These are phyloP conservation scores for Umbelopsis isabellina DNA, from an alignment of 192 early-diverging fungal species.

Conservation along the genomic window DNA sequence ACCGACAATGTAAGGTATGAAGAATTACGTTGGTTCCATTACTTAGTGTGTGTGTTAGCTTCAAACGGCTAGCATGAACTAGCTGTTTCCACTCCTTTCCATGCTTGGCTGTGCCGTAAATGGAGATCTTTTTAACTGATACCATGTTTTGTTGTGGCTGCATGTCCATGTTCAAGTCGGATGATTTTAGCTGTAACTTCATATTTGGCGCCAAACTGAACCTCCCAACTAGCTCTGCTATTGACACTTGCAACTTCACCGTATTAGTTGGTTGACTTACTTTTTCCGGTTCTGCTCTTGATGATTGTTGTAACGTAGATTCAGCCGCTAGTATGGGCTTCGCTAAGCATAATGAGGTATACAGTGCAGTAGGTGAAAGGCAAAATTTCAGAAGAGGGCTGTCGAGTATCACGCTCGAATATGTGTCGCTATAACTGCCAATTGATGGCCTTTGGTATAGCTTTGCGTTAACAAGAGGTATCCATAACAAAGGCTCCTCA, in stretches of 20 bases:
- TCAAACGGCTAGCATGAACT: background rate
- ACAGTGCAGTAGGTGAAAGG: too few relatives aligned
- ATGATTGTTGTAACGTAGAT: too few relatives aligned
- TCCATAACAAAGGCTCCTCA: background rate
- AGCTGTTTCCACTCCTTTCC: conserved; percentile 3
- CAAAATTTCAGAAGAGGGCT: too few relatives aligned
- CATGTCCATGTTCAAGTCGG: background rate
- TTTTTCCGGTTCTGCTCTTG: too few relatives aligned
- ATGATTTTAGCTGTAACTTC: background rate
- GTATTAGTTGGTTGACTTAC: too few relatives aligned
- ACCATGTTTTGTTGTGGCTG: conserved; percentile 1
- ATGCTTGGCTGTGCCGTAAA: background rate
- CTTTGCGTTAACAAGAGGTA: background rate
- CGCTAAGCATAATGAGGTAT: too few relatives aligned
- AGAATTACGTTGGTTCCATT: background rate
- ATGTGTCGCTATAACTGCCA: too few relatives aligned
- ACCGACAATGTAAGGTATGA: background rate
- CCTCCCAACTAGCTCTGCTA: background rate
- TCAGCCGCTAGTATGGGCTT: too few relatives aligned
- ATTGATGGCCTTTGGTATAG: too few relatives aligned
- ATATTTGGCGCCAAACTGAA: conserved; percentile 3
- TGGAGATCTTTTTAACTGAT: background rate
- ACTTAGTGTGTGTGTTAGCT: background rate
- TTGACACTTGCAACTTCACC: too few relatives aligned
- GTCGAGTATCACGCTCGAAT: too few relatives aligned